Evolutionary conservation across 441 rosid species (phyloP).

Genomic region (Biscutella laevigata): DNA sequence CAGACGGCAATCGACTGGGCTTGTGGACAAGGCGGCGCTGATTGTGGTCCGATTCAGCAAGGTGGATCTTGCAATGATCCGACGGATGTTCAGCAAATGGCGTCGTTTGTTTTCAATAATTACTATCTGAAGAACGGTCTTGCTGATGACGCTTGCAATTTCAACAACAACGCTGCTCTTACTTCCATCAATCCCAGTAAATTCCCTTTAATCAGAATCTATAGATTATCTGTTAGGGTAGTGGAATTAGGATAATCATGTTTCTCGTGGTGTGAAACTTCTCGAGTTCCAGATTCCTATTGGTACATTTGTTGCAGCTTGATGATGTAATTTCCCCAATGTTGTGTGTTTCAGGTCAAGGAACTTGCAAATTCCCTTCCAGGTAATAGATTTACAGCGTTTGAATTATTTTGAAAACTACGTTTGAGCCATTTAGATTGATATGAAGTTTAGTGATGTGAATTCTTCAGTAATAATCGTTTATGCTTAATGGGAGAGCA

Average conservation of each 20-base stretch:
- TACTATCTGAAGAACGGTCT: slow-evolving; percentile 65
- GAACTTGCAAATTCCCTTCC: slow-evolving; percentile 66
- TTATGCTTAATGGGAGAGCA: not conserved
- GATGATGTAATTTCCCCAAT: slow-evolving; percentile 3
- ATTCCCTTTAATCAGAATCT: not conserved
- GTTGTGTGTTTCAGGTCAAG: slow-evolving; percentile 55
- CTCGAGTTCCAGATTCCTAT: not conserved
- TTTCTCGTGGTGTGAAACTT: not conserved
- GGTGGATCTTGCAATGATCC: slow-evolving; percentile 70
- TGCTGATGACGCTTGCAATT: slow-evolving; percentile 71
- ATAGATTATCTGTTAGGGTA: not conserved
- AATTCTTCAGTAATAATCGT: not conserved
- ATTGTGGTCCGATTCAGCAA: slow-evolving; percentile 62
- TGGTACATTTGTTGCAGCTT: not conserved
- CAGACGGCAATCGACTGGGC: slow-evolving; percentile 84
- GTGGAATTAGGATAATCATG: not conserved
- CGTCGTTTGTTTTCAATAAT: slow-evolving; percentile 81
- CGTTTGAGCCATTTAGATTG: not conserved
- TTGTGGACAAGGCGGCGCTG: slow-evolving; percentile 75
- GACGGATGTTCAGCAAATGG: slow-evolving; percentile 49
- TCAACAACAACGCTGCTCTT: slow-evolving; percentile 73
- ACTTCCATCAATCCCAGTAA: slow-evolving; percentile 76
- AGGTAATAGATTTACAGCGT: slow-evolving; percentile 37
- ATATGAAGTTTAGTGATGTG: not conserved
- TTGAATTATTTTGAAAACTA: not conserved